Evolutionary conservation across 129 eudicot species (phyloP).

Genomic region (Oenanthe sinensis): DNA sequence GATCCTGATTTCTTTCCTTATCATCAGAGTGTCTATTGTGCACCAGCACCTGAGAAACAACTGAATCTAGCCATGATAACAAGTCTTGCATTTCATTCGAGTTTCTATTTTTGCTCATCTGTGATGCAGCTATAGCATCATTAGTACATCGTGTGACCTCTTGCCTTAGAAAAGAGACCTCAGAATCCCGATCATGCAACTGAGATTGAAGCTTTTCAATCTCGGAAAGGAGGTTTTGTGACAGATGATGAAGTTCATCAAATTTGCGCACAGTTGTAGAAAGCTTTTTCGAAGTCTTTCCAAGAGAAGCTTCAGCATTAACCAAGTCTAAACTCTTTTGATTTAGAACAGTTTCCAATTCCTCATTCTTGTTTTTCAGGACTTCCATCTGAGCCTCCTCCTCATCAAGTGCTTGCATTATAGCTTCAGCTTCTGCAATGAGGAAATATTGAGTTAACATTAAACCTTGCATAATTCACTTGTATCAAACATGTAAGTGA

Average conservation of each 20-base stretch:
- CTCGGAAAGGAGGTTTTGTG: conserved; percentile 76
- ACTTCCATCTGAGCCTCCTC: conserved; percentile 85
- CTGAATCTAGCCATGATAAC: conserved; percentile 54
- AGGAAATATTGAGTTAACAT: not conserved
- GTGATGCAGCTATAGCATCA: conserved; percentile 67
- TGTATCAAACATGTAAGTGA: not conserved
- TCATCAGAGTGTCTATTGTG: conserved; percentile 32
- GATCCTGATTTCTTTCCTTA: conserved; percentile 20
- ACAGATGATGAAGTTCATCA: conserved; percentile 84
- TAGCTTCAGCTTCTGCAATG: conserved; percentile 59
- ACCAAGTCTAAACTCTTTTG: conserved; percentile 57
- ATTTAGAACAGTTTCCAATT: conserved; percentile 41
- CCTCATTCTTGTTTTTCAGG: conserved; percentile 39
- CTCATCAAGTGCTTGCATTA: conserved; percentile 91
- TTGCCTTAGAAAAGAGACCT: conserved; percentile 79
- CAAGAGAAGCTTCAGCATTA: conserved; percentile 67
- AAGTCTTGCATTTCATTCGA: conserved; percentile 53
- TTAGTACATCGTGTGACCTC: conserved; percentile 88
- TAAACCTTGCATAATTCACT: not conserved
- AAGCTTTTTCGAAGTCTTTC: conserved; percentile 76
- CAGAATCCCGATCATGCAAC: conserved; percentile 83
- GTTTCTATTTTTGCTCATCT: conserved; percentile 37
- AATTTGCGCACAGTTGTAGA: conserved; percentile 72
- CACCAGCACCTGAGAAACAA: conserved; percentile 36
- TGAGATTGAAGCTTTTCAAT: conserved; percentile 91